Conservation (phyloP, 192 early-diverging fungal genomes). For the Chytriomyces hyalinus region DNA sequence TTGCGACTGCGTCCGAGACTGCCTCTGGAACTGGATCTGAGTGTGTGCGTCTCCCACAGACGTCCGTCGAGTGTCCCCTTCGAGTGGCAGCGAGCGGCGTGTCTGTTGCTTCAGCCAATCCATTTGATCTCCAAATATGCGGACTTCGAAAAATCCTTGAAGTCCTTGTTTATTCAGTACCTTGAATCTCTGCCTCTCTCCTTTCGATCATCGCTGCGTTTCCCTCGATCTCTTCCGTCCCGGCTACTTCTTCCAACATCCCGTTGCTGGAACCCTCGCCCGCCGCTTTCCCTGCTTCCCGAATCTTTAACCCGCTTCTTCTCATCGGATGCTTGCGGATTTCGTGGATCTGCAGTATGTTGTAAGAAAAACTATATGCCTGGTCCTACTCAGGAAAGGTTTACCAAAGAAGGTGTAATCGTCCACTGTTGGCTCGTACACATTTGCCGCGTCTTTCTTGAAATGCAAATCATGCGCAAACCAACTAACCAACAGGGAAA, state of each 20-base stretch:
- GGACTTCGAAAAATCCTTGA: no score
- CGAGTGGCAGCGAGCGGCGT: no score
- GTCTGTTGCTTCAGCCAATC: no score
- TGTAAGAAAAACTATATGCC: background rate
- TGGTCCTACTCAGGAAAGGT: background rate
- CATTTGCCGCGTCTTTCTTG: constrained; percentile 67
- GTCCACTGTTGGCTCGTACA: constrained; percentile 56
- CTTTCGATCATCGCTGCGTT: background rate
- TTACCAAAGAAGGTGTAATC: constrained; percentile 50
- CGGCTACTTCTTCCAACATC: background rate
- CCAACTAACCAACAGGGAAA: constrained; percentile 55
- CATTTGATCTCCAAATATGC: no score
- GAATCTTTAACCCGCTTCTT: background rate
- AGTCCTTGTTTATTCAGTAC: no score
- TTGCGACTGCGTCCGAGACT: no score
- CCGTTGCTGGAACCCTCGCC: background rate
- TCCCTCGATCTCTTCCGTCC: background rate
- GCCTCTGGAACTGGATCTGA: no score
- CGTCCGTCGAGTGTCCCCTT: no score
- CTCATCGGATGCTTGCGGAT: constrained; percentile 5
- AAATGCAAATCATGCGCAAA: constrained; percentile 78
- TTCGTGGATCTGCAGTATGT: constrained; percentile 16
- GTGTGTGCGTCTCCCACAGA: no score
- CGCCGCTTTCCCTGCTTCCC: background rate
- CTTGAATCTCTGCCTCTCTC: background rate